phyloP scores from a whole-genome alignment of 345 rosid species.

The Zanthoxylum bungeanum region DNA sequence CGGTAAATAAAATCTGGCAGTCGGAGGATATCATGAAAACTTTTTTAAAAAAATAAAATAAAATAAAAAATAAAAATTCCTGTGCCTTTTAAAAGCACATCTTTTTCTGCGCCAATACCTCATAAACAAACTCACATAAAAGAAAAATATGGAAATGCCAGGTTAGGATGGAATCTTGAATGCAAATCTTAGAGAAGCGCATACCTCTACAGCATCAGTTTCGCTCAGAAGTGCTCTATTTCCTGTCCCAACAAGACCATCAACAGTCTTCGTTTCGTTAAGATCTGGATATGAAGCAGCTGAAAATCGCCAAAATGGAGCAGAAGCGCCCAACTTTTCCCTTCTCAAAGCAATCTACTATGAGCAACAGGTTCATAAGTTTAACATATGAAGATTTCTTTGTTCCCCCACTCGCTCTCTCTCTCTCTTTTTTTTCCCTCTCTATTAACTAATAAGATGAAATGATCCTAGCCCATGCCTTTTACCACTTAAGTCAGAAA shows the following conservation, averaged over 20 bases:
- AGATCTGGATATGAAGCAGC: constrained; percentile 98
- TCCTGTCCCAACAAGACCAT: constrained; percentile 42
- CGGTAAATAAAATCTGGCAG: not conserved
- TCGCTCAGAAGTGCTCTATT: constrained; percentile 35
- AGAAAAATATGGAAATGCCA: not conserved
- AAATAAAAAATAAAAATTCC: too few species aligned
- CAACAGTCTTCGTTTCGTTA: constrained; percentile 35
- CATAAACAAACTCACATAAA: constrained; percentile 3
- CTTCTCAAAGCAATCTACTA: constrained; percentile 87
- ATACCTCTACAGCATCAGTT: constrained; percentile 56
- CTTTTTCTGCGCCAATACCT: not conserved
- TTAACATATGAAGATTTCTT: not conserved
- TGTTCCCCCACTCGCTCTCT: not conserved
- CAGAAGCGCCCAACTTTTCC: constrained; percentile 86
- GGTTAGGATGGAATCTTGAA: not conserved
- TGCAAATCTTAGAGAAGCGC: constrained; percentile 24
- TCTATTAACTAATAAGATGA: not conserved
- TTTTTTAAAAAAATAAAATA: not conserved
- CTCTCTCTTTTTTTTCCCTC: not conserved
- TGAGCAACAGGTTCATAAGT: constrained; percentile 9
- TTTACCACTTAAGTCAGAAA: not conserved
- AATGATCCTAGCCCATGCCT: not conserved
- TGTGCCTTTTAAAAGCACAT: not conserved
- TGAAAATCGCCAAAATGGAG: constrained; percentile 98
- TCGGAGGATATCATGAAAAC: not conserved